Evolutionary conservation across 2,329 filamentous ascomycete species (phyloP).

Genomic region (Xylaria sp.): DNA sequence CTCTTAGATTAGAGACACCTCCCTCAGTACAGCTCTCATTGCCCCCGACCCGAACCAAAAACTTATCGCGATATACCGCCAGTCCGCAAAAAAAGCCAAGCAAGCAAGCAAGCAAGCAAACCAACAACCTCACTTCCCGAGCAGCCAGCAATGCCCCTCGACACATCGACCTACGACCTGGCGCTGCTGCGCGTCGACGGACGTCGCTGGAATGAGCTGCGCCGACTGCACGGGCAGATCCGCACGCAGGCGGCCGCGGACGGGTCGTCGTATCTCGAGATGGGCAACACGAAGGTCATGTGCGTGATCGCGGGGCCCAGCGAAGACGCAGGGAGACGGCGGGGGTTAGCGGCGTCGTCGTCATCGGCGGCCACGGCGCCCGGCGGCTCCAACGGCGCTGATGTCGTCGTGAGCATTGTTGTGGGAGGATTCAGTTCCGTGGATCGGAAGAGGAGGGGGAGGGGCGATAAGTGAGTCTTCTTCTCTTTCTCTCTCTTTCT

Average conservation of each 20-base stretch:
- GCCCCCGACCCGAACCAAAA: neutral
- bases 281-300: slow-evolving; percentile 97
- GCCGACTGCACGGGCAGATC: slow-evolving; percentile 87
- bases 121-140: neutral
- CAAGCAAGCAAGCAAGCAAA: neutral
- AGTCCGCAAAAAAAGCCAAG: too few relatives aligned
- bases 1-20: neutral
- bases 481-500: neutral
- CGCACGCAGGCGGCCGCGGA: slow-evolving; percentile 92
- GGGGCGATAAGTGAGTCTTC: slow-evolving; percentile 78
- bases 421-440: slow-evolving; percentile 89
- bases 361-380: slow-evolving; percentile 28
- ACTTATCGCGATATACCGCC: too few relatives aligned
- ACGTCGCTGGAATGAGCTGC: slow-evolving; percentile 96
- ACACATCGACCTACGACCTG: slow-evolving; percentile 90
- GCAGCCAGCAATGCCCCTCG: slow-evolving; percentile 90
- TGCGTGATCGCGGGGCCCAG: slow-evolving; percentile 89
- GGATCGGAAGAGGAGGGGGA: slow-evolving; percentile 80
- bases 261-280: slow-evolving; percentile 91
- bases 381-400: slow-evolving; percentile 61
- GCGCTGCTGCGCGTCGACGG: slow-evolving; percentile 85
- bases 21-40: neutral
- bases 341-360: slow-evolving; percentile 46
- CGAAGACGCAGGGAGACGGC: slow-evolving; percentile 64
- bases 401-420: slow-evolving; percentile 82